Base-by-base conservation (phyloP, 2,329 filamentous ascomycete genomes). In the Aspergillus fischeri region DNA sequence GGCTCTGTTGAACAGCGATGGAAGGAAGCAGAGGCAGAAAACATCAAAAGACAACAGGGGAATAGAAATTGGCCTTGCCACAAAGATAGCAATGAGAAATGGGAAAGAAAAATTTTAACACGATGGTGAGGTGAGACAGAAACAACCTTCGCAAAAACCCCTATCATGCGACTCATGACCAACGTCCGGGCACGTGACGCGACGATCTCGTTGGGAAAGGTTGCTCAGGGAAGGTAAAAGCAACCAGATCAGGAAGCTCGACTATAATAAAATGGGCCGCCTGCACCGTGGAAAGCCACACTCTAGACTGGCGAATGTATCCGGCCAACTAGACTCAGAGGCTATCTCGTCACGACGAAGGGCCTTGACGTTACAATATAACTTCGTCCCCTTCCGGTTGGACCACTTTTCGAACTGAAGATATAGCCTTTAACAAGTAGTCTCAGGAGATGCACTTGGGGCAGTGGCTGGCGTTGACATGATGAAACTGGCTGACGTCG, bases 121-220 rank as follows among this genome's bases (percentile, higher is more conserved):
- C 41, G 41, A 58, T 51, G 47, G 38, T 42, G 42, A 47, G 59
- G 63, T 59, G 59, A 48, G 59, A 55, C 54, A 59, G 51, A 54
- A 57, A 61, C 58, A 65, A 63, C 70, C 66, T 69, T 71, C 68
- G 63, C 61, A 62, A 60, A 61, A 66, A 65, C 66, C 67, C 69
- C 68, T 66, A 63, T 65, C 65, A 70, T 72, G 70, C 66, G 62
- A 60, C 62, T 67, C 54, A 60, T 58, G 57, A 62, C 57, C 53
- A 57, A 57, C 52, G 59, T 56, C 58, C 56, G 8, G n/a, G 41
- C 21, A 60, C 50, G 49, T 56, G 56, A 54, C 21, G 53, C 49
- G 56, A 53, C 53, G 52, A 53, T 55, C 29, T 52, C 38, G 57
- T 56, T 32, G 53, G 57, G 45, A 53, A 49, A 56, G 54, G 58